phyloP scores from a whole-genome alignment of 78 protist species.

The Isochrysis galbana region DNA sequence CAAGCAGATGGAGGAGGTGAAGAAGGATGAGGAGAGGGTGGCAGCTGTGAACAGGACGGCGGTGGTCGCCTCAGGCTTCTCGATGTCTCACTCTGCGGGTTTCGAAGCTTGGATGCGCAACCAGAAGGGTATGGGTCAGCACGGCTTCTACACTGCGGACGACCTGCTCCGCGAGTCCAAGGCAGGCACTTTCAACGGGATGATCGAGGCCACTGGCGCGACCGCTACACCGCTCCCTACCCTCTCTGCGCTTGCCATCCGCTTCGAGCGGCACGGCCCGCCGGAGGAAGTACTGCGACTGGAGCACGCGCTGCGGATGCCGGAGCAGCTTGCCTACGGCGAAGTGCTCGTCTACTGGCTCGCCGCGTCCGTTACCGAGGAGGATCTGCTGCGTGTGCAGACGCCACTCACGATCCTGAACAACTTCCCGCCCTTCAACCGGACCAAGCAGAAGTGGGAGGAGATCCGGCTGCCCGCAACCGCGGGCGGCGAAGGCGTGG shows the following conservation, averaged over 20 bases:
- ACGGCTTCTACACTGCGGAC: background rate
- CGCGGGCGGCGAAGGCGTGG: slow-evolving; percentile 21
- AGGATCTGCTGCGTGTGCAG: slow-evolving; percentile 16
- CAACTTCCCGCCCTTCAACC: slow-evolving; percentile 16
- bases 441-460: slow-evolving; percentile 17
- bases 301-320: background rate
- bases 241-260: background rate
- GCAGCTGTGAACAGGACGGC: too few relatives aligned
- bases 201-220: background rate
- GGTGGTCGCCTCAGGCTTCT: background rate
- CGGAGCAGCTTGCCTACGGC: background rate
- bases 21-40: background rate
- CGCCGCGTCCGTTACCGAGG: slow-evolving; percentile 11
- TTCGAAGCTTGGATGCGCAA: background rate
- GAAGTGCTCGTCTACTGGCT: slow-evolving; percentile 3
- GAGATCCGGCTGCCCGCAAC: background rate
- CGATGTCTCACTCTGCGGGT: background rate
- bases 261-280: background rate
- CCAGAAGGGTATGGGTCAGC: background rate
- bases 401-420: background rate
- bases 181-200: too few relatives aligned
- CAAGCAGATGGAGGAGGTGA: background rate
- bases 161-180: background rate
- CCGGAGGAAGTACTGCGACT: background rate
- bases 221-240: background rate